Evolutionary conservation across 345 rosid genomes (phyloP).

Genomic region (Arabidopsis suecica): DNA sequence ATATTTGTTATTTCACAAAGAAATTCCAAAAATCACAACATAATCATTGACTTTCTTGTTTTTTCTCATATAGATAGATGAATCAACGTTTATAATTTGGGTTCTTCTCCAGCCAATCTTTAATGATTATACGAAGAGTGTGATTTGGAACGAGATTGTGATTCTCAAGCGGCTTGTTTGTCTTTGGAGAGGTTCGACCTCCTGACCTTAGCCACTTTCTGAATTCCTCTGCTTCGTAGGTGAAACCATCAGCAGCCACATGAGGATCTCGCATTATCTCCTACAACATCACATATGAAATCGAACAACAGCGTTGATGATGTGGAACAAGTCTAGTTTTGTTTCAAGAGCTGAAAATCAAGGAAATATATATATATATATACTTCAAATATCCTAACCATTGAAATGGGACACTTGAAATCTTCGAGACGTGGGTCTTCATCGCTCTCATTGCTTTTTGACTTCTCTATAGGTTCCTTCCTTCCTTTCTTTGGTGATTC

Average conservation of each 20-base stretch:
- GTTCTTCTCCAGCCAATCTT: constrained; percentile 56
- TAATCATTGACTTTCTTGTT: not conserved
- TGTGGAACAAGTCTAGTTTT: too few species aligned
- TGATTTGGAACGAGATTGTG: constrained; percentile 58
- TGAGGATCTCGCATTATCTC: constrained; percentile 70
- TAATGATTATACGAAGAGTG: constrained; percentile 63
- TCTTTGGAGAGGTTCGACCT: constrained; percentile 60
- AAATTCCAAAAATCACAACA: constrained; percentile 2
- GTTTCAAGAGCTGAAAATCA: too few species aligned
- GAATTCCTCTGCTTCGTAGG: constrained; percentile 64
- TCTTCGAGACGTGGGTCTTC: not conserved
- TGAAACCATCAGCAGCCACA: constrained; percentile 80
- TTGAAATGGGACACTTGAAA: constrained; percentile 42
- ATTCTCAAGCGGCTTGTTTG: constrained; percentile 46
- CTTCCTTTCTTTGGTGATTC: not conserved
- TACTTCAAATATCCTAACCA: constrained; percentile 25
- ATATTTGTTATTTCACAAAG: not conserved
- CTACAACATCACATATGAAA: constrained; percentile 50
- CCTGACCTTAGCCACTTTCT: constrained; percentile 57
- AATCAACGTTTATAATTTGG: constrained; percentile 4
- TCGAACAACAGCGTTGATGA: not conserved
- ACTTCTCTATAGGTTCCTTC: not conserved
- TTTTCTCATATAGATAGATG: not conserved
- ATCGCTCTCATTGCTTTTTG: constrained; percentile 22
- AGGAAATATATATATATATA: too few species aligned